Percentiles rank a stretch among this genome's conserved stretches.
Evolutionary conservation across 2,329 filamentous ascomycete genomes (phyloP).

Genomic region (Dothideomycetidae sp.): DNA sequence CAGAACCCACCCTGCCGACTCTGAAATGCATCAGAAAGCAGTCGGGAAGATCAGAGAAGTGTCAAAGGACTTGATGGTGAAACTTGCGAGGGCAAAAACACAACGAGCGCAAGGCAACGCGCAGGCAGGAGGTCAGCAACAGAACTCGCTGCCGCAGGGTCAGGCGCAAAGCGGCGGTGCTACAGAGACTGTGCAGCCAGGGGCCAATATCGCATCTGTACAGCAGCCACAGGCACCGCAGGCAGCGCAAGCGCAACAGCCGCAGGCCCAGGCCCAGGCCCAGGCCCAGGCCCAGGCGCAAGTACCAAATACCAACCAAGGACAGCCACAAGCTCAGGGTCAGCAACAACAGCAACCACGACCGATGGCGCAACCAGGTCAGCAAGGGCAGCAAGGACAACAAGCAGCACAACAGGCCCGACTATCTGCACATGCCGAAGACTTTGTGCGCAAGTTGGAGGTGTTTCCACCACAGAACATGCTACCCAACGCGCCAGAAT

Average conservation of each 20-base stretch:
- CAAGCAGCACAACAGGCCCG: constrained; percentile 18
- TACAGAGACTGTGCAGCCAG: neutral
- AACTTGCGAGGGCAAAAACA: constrained; percentile 9
- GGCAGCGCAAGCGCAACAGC: constrained; percentile 11
- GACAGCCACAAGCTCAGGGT: constrained; percentile 12
- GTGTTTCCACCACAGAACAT: constrained; percentile 10
- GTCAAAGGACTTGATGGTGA: constrained; percentile 10
- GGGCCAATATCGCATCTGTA: no score
- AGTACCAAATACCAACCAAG: no score
- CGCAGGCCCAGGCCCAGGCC: constrained; percentile 6
- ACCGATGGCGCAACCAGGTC: constrained; percentile 10
- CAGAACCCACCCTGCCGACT: constrained; percentile 9
- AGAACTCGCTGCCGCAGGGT: constrained; percentile 1
- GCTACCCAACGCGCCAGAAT: constrained; percentile 10
- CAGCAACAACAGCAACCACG: constrained; percentile 14
- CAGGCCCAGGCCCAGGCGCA: constrained; percentile 11
- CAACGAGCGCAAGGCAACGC: constrained; percentile 3
- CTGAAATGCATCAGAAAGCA: constrained; percentile 12
- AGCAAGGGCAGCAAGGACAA: constrained; percentile 18
- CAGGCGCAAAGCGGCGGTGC: constrained; percentile 1
- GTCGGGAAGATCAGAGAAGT: constrained; percentile 14
- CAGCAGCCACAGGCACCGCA: constrained; percentile 13
- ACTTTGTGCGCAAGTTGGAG: constrained; percentile 10
- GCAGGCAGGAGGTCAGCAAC: constrained; percentile 4
- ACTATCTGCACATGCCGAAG: constrained; percentile 18